Evolutionary conservation across 768 basidiomycete genomes (phyloP), one percentile per base, ranked within the genome.

Genomic region (Pleurotus djamor): DNA sequence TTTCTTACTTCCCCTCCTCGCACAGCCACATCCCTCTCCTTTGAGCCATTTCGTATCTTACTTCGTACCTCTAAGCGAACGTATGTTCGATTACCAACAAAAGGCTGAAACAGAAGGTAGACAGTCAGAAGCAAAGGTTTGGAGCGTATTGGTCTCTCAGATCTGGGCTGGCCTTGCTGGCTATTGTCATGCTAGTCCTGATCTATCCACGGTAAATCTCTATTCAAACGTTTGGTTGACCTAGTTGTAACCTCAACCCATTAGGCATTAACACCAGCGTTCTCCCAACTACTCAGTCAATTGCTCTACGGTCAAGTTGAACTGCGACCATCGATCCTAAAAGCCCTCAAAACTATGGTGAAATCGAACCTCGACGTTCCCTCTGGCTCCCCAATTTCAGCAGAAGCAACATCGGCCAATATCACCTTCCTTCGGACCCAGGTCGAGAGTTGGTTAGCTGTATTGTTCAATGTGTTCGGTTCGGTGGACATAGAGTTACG

Each of bases 381-480:
- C 4, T 77, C 86, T 9, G 63, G 69, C 3, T 14, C 72, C 59
- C 66, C 71, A 32, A 68, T 92, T 45, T 79, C 88, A 8, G 75
- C 77, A 13, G 78, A 79, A 43, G 82, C 86, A 66, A 94, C 91
- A 2, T 66, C 73, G 35, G 76, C 76, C 48, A 95, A 95, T 64
- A 63, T 98, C 32, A 76, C 70, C 1, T 90, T 91, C 72, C 77
- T 98, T 57, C 84, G 82, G 44, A 80, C 79, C 0, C 90, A 98
- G 68, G 88, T 83, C 0, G 91, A 94, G 69, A 97, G 94, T 67
- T 96, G 97, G 90, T 83, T 98, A 36, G 88, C 94, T 0, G 94
- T 98, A 4, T 79, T 97, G 48, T 95, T 98, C 79, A 99, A 99
- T 69, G 89, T 99, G n/a, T 98, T 96, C 73, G 84, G 90, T 59